phyloP scores from a whole-genome alignment of 805 yeast genomes.

The Candida piceae region DNA sequence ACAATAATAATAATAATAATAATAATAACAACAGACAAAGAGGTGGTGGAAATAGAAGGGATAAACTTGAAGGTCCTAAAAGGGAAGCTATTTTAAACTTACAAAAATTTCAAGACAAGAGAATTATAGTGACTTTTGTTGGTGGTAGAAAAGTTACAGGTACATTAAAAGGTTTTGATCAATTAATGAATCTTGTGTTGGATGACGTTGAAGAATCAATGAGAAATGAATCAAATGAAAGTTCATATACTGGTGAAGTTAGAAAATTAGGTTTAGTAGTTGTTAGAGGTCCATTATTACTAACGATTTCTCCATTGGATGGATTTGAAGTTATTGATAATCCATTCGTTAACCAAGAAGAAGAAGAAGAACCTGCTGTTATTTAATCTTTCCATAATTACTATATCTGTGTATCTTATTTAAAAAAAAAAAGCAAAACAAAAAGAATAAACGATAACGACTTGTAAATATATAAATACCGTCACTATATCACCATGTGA shows the following conservation, averaged over 20 bases:
- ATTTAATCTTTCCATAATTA: neutral
- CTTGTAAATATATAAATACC: too few species aligned
- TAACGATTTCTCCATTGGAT: slow-evolving; percentile 68
- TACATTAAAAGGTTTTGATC: slow-evolving; percentile 75
- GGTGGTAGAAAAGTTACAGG: slow-evolving; percentile 84
- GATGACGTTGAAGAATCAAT: slow-evolving; percentile 66
- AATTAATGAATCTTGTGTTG: slow-evolving; percentile 71
- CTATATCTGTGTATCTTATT: too few species aligned
- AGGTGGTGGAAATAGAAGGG: slow-evolving; percentile 8
- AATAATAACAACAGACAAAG: slow-evolving; percentile 6
- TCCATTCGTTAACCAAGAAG: slow-evolving; percentile 42
- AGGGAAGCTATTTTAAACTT: slow-evolving; percentile 86
- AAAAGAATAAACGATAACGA: too few species aligned
- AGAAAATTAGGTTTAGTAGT: slow-evolving; percentile 75
- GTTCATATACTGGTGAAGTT: slow-evolving; percentile 46
- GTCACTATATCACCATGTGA: too few species aligned
- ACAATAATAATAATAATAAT: slow-evolving; percentile 4
- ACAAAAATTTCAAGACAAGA: slow-evolving; percentile 66
- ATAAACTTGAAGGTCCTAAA: slow-evolving; percentile 65
- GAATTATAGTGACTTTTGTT: slow-evolving; percentile 70
- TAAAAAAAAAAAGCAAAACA: too few species aligned
- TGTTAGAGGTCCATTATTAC: slow-evolving; percentile 76
- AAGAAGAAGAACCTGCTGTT: slow-evolving; percentile 7
- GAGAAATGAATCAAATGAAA: slow-evolving; percentile 60
- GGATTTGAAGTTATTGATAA: slow-evolving; percentile 68